Percentiles rank a stretch among this genome's conserved stretches.
These are phyloP conservation scores for Annona cherimola DNA, from an alignment of 164 flowering plant species.

Conservation along the genomic window DNA sequence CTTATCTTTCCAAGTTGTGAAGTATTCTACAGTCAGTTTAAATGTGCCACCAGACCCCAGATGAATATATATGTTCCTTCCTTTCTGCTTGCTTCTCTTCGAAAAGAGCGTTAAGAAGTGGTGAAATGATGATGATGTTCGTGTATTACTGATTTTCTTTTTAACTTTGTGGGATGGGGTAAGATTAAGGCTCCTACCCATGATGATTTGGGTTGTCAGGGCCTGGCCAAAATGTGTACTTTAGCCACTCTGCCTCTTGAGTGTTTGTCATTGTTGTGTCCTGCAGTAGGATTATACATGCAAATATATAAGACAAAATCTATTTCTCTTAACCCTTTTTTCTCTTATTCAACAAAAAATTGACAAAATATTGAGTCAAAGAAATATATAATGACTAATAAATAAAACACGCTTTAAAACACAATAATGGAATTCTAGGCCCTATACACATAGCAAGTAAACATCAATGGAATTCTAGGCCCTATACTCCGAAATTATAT, in stretches of 20 bases:
- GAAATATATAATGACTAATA: too few relatives aligned
- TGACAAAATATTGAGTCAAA: background rate
- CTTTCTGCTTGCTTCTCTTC: slow-evolving; percentile 14
- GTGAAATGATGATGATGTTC: slow-evolving; percentile 30
- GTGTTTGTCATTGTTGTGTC: slow-evolving; percentile 51
- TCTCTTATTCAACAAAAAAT: background rate
- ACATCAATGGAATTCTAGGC: too few relatives aligned
- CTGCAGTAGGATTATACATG: slow-evolving; percentile 25
- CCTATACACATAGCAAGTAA: too few relatives aligned
- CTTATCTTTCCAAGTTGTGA: slow-evolving; percentile 31
- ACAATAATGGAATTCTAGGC: too few relatives aligned
- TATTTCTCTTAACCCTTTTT: background rate
- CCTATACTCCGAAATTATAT: too few relatives aligned
- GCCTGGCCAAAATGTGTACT: slow-evolving; percentile 91
- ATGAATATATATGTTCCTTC: slow-evolving; percentile 13
- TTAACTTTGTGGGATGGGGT: slow-evolving; percentile 1
- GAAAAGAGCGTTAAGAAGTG: slow-evolving; percentile 24
- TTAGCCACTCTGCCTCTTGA: slow-evolving; percentile 54
- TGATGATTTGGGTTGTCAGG: slow-evolving; percentile 19
- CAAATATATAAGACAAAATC: background rate
- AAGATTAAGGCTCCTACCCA: slow-evolving; percentile 5
- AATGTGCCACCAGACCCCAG: slow-evolving; percentile 19
- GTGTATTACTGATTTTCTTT: slow-evolving; percentile 20
- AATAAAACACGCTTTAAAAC: background rate
- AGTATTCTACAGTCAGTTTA: slow-evolving; percentile 37